phyloP scores from a whole-genome alignment of 2,329 filamentous ascomycete genomes.

The Colletotrichum tropicicola region DNA sequence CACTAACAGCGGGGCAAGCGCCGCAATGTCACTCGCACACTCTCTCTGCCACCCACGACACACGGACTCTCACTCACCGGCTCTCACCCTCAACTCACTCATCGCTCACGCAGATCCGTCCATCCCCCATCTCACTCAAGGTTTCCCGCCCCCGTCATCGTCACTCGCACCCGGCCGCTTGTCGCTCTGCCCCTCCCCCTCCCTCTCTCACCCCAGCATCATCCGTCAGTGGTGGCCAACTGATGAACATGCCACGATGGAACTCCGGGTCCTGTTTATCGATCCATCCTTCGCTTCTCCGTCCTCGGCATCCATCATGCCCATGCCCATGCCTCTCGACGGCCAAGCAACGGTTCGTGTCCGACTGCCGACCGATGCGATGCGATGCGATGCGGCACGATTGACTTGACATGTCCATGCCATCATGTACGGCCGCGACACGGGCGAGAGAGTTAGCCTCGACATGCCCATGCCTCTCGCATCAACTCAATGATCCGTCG shows the following conservation, averaged over 20 bases:
- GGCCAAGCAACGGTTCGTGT: slow-evolving; percentile 4
- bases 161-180: slow-evolving; percentile 1
- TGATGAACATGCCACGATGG: slow-evolving; percentile 26
- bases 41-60: not conserved
- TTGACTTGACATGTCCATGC: no score
- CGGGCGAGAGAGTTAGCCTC: slow-evolving; percentile 15
- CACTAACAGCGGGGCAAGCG: slow-evolving; percentile 23
- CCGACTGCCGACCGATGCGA: slow-evolving; percentile 5
- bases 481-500: slow-evolving; percentile 9
- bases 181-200: slow-evolving; percentile 5
- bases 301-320: slow-evolving; percentile 6
- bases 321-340: not conserved
- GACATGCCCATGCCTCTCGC: slow-evolving; percentile 4
- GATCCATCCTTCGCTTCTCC: not conserved
- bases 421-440: not conserved
- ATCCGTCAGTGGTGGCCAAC: slow-evolving; percentile 24
- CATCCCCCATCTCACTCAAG: slow-evolving; percentile 6
- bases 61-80: not conserved
- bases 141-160: slow-evolving; percentile 15
- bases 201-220: slow-evolving; percentile 9
- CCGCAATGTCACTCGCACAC: slow-evolving; percentile 1
- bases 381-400: not conserved
- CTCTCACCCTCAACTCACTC: not conserved
- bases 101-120: slow-evolving; percentile 23
- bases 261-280: not conserved